These are phyloP conservation scores for Mycena rosella DNA, from an alignment of 768 basidiomycete species.

Conservation along the genomic window DNA sequence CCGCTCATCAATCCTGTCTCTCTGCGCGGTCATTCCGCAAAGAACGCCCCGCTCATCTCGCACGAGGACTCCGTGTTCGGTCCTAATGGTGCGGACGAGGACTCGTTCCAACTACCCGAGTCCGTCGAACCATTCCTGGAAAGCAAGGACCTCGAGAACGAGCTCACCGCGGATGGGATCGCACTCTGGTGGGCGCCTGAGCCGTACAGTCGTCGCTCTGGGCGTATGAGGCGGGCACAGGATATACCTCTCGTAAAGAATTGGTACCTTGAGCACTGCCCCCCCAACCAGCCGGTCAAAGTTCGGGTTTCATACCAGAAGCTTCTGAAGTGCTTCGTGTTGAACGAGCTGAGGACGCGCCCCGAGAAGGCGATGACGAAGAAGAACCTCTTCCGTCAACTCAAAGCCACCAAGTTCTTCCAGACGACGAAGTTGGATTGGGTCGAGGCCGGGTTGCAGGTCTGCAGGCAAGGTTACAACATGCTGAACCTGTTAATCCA, in stretches of 20 bases:
- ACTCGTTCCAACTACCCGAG: constrained; percentile 89
- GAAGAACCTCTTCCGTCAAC: constrained; percentile 95
- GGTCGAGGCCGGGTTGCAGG: constrained; percentile 99
- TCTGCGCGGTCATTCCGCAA: constrained; percentile 85
- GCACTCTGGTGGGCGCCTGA: constrained; percentile 99
- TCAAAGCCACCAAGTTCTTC: constrained; percentile 99
- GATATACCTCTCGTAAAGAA: constrained; percentile 97
- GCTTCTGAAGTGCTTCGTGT: constrained; percentile 92
- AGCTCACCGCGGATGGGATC: constrained; percentile 95
- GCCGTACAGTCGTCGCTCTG: constrained; percentile 93
- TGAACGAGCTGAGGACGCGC: constrained; percentile 92
- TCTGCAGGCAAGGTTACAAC: constrained; percentile 99
- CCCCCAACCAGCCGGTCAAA: constrained; percentile 96
- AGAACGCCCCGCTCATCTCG: constrained; percentile 84
- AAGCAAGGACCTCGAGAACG: constrained; percentile 85
- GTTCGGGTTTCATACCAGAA: constrained; percentile 99
- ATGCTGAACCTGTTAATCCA: constrained; percentile 99
- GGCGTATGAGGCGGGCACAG: constrained; percentile 93
- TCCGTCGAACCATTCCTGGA: constrained; percentile 84
- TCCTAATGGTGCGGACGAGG: constrained; percentile 85
- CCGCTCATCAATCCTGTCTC: constrained; percentile 99
- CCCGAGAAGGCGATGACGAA: constrained; percentile 98
- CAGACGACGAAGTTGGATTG: constrained; percentile 98
- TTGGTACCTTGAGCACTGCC: constrained; percentile 99
- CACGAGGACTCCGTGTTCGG: constrained; percentile 97